These are phyloP conservation scores for Globisporangium paddicum DNA, from an alignment of 352 stramenopile genomes.

Conservation along the genomic window DNA sequence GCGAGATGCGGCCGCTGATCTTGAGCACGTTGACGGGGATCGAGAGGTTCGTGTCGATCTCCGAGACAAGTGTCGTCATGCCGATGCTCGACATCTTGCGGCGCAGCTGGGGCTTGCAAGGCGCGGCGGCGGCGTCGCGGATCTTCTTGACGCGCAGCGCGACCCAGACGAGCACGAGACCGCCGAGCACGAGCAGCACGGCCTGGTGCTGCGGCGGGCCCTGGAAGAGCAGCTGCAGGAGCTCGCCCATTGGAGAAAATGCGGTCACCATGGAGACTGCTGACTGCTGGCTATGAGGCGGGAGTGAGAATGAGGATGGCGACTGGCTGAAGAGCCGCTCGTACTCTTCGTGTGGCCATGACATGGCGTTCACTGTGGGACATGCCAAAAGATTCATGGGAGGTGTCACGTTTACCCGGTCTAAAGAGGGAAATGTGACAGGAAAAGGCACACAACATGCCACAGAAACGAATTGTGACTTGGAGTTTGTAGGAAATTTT, in stretches of 20 bases:
- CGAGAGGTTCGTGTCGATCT: slow-evolving; percentile 71
- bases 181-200: slow-evolving; percentile 14
- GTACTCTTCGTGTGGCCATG: too few relatives aligned
- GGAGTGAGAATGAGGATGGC: neutral
- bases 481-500: neutral
- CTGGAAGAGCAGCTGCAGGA: slow-evolving; percentile 11
- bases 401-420: neutral
- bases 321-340: neutral
- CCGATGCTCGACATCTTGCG: slow-evolving; percentile 73
- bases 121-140: slow-evolving; percentile 7
- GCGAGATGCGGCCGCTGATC: slow-evolving; percentile 39
- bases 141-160: slow-evolving; percentile 9
- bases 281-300: neutral
- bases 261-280: neutral
- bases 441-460: neutral
- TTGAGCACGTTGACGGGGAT: slow-evolving; percentile 68
- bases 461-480: neutral
- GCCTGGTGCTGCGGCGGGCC: slow-evolving; percentile 14
- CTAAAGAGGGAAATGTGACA: neutral
- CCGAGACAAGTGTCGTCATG: slow-evolving; percentile 61
- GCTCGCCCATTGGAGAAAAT: neutral
- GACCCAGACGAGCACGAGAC: slow-evolving; percentile 13
- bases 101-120: slow-evolving; percentile 21
- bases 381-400: neutral
- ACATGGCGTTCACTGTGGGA: neutral